These are phyloP conservation scores for Ceratocystis cacaofunesta DNA, from an alignment of 2,329 filamentous ascomycete species.

Conservation along the genomic window DNA sequence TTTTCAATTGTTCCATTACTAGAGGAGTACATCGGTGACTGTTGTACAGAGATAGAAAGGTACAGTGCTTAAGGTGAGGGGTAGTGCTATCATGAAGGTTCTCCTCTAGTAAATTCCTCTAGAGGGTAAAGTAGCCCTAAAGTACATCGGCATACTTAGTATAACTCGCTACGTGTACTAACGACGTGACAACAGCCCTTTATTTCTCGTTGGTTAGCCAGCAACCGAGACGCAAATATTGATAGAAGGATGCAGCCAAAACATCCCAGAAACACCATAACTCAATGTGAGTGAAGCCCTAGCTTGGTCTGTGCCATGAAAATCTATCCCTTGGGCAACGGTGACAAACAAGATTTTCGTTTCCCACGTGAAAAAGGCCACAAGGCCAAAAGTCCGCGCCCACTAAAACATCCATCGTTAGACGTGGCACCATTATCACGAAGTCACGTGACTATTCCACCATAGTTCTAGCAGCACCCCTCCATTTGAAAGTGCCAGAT, in stretches of 20 bases:
- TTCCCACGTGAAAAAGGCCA: not conserved
- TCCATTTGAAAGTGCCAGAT: not conserved
- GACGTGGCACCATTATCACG: not conserved
- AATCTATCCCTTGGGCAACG: not conserved
- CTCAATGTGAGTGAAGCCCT: not conserved
- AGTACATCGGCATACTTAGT: not conserved
- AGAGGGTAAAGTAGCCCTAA: too few species aligned
- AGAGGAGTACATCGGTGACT: not conserved
- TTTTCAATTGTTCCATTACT: not conserved
- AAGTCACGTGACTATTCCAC: constrained; percentile 6
- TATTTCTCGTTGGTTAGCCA: not conserved
- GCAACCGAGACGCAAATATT: not conserved
- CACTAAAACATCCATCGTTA: not conserved
- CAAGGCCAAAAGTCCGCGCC: not conserved
- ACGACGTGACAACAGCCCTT: not conserved
- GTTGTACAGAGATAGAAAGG: not conserved
- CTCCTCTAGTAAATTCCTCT: not conserved
- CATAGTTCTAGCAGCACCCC: too few species aligned
- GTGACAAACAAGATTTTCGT: not conserved
- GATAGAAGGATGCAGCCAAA: not conserved
- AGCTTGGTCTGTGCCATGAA: not conserved
- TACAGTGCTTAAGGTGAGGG: not conserved
- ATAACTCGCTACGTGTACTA: not conserved
- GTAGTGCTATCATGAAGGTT: not conserved
- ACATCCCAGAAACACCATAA: not conserved